Base-by-base conservation (phyloP, 352 stramenopile species). In the Peronospora tabacina region DNA sequence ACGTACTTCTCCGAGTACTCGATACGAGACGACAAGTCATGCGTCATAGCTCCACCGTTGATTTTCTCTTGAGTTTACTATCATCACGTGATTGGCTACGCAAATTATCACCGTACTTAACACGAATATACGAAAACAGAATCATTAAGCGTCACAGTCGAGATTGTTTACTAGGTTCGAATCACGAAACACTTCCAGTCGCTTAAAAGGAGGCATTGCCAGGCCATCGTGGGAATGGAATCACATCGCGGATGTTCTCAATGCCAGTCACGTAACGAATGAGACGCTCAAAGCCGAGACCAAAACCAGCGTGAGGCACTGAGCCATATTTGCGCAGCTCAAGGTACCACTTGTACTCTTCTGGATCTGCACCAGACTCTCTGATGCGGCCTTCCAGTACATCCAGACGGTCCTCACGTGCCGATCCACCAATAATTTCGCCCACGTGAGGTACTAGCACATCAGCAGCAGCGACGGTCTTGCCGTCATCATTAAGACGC, bases 181-280 rank as follows among this genome's bases (percentile, higher is more conserved):
- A 55, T 46, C 47, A 40, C 58, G 32, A 70, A 67, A 49, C 43
- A 49, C 34, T 26, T 43, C 38, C 46, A 45, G 26, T 26, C 44
- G 34, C 53, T 78, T 87, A 90, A 53, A 90, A 90, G 32, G 97
- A 73, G 32, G 95, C 95, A 82, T 97, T 97, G 51, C 94, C 93
- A 9, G 95, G 94, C 81, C 90, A 98, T 42, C 96, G 82, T 40
- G 96, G 96, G 75, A 98, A 98, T 22, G 96, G 93, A 68, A 99
- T 98, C 10, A 96, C 94, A 63, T 99, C 96, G 54, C 96, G 85
- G 66, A 99, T 99, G 77, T 99, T 99, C 61, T 99, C 95, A 58
- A 99, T 96, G 53, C 95, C 95, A 49, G 90, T 98, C 24, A 98
- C 88, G 70, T 98, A 99, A 40, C 91, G 96, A 28, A 99, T 90